Evolutionary conservation across 371 early-diverging fungal species (phyloP).

Genomic region (Mortierella sp.): DNA sequence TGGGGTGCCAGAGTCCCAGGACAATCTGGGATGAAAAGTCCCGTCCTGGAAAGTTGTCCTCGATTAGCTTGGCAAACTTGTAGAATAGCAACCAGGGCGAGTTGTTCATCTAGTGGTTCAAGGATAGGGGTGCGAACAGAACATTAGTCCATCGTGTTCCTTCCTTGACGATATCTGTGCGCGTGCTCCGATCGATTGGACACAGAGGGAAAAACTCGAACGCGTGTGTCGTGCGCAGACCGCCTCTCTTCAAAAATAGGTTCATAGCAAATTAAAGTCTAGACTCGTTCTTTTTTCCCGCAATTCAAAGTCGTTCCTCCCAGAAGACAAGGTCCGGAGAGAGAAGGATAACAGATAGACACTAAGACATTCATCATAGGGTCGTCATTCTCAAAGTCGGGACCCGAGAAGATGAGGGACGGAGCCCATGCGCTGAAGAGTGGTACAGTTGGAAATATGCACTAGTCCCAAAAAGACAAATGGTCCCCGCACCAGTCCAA

Average conservation of each 20-base stretch:
- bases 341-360: background rate
- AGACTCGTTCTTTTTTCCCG: background rate
- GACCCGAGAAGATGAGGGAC: background rate
- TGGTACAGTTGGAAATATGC: background rate
- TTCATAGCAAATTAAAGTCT: background rate
- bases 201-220: background rate
- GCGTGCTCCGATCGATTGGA: constrained; percentile 17
- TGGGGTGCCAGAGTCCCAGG: constrained; percentile 76
- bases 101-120: constrained; percentile 43
- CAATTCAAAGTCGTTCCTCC: background rate
- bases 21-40: constrained; percentile 62
- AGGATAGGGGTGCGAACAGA: background rate
- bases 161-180: background rate
- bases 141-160: background rate
- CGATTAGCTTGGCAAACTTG: constrained; percentile 42
- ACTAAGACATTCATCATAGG: background rate
- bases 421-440: background rate
- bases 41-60: constrained; percentile 52
- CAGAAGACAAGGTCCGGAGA: background rate
- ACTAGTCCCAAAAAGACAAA: constrained; percentile 8
- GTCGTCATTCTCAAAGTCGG: background rate
- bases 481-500: background rate
- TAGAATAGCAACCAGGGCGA: constrained; percentile 37
- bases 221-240: constrained; percentile 7
- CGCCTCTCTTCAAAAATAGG: background rate